Evolutionary conservation across 345 rosid species (phyloP), one percentile per base, ranked within the genome.

Genomic region (Citrus reticulata): DNA sequence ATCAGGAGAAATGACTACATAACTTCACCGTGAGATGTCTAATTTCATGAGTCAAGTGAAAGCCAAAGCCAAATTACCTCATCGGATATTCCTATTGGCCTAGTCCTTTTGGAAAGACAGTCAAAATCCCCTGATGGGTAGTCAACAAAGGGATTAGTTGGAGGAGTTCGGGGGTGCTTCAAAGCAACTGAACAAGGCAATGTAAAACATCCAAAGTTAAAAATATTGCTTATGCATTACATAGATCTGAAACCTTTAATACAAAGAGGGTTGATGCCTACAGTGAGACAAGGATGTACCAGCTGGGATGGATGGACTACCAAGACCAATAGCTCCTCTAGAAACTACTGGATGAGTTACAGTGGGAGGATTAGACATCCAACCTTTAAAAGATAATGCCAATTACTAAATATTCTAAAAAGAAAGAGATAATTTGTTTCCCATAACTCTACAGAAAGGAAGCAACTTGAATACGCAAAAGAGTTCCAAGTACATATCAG

Each of bases 121-220:
- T 95, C 97, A 67, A 97, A 89, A 78, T 95, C 98, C 76, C 91
- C 98, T 37, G 95, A 88, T 70, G 97, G 97, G 75, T 93, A 95
- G 77, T 95, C 97, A 68, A 88, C 75, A 37, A 93, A 88, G 55
- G 97, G 88, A 80, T 92, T 93, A 72, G 90, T 83, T 67, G 99
- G 98, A 70, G 97, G 97, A 83, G 98, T 93, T 87, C 98, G 90
- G n/a, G 98, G 99, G 84, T 93, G 99, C 90, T 95, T 95, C 86
- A 95, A 82, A 78, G 93, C 93, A 87, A 95, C 95, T 91, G 72
- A 30, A 40, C 72, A 74, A 75, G 39, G 76, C 84, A 87, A 64
- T 69, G 61, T 70, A 82, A 22, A 22, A 80, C 67, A 66, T 49
- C 63, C 29, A 24, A 32, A 29, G 76, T 81, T 69, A 82, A 70